phyloP scores from a whole-genome alignment of 352 stramenopile genomes.

The Blastocystis sp. region DNA sequence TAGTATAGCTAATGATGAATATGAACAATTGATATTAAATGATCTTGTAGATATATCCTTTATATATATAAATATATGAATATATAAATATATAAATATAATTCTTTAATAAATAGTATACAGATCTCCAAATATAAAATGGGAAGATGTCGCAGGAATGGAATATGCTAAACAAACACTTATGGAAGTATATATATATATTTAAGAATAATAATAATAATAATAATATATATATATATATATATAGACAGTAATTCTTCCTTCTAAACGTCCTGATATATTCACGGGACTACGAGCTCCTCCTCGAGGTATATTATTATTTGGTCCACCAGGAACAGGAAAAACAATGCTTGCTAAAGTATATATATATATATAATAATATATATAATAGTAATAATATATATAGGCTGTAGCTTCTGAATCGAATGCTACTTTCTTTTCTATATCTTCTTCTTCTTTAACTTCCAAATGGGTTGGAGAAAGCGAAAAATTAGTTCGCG shows the following conservation, averaged over 20 bases:
- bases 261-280: constrained; percentile 73
- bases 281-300: constrained; percentile 67
- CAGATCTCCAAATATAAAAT: constrained; percentile 56
- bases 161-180: constrained; percentile 62
- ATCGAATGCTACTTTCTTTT: constrained; percentile 42
- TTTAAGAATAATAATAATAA: no score
- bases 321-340: constrained; percentile 61
- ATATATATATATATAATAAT: no score
- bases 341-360: constrained; percentile 53
- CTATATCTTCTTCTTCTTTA: constrained; percentile 61
- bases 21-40: no score
- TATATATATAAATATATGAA: no score
- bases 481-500: constrained; percentile 63
- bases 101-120: no score
- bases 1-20: no score
- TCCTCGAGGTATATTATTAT: constrained; percentile 61
- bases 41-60: no score
- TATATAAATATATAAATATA: no score
- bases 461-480: constrained; percentile 69
- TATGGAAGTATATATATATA: constrained; percentile 59
- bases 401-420: constrained; percentile 36
- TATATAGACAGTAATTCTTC: constrained; percentile 70
- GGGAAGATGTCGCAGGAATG: constrained; percentile 59
- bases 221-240: no score
- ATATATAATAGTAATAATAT: no score